phyloP scores from a whole-genome alignment of 192 early-diverging fungal genomes.

The Podila epicladia region DNA sequence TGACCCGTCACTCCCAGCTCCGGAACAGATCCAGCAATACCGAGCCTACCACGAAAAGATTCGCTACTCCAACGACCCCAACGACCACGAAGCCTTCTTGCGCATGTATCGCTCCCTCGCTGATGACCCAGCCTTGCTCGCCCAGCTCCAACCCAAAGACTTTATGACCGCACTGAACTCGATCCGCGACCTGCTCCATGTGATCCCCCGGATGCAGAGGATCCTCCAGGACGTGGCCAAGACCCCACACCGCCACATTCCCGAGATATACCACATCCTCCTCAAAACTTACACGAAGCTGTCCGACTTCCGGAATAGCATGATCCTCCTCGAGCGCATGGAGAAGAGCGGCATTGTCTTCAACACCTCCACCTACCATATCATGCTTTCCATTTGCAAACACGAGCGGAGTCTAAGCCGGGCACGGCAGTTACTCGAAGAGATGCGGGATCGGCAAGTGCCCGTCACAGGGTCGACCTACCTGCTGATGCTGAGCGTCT shows the following conservation, averaged over 20 bases:
- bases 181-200: constrained; percentile 16
- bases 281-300: constrained; percentile 39
- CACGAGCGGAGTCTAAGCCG: constrained; percentile 7
- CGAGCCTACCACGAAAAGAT: constrained; percentile 12
- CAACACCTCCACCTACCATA: constrained; percentile 26
- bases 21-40: constrained; percentile 25
- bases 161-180: constrained; percentile 40
- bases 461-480: constrained; percentile 25
- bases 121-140: constrained; percentile 16
- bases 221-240: constrained; percentile 27
- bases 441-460: constrained; percentile 29
- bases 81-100: constrained; percentile 18
- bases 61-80: constrained; percentile 6
- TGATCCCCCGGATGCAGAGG: constrained; percentile 27
- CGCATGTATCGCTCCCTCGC: constrained; percentile 23
- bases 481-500: constrained; percentile 29
- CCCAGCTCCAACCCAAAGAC: constrained; percentile 33
- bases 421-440: constrained; percentile 7
- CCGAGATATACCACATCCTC: constrained; percentile 36
- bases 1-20: constrained; percentile 14
- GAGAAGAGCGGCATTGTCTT: constrained; percentile 3
- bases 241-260: background rate
- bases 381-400: constrained; percentile 30
- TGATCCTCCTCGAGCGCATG: constrained; percentile 26
- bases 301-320: constrained; percentile 27